Evolutionary conservation across 176 grass and related monocot genomes (phyloP), one percentile per base, ranked within the genome.

Genomic region (Chrysopogon serrulatus): DNA sequence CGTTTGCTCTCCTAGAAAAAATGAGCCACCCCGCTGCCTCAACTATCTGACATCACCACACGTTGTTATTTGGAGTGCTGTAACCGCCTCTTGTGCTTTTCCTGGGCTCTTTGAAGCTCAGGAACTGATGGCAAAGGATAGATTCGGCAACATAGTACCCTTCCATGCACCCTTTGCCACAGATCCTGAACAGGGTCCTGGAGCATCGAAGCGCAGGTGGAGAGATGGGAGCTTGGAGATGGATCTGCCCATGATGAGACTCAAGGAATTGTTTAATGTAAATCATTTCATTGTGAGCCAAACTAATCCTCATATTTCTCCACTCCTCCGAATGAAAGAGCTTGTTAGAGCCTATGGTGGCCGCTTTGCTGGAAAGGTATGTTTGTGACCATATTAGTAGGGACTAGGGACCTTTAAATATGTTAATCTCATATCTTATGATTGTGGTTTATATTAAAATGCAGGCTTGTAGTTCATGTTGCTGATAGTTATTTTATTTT

Each of bases 271-370:
- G 61, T 98, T 98, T 80, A 98, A 98, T 83, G 96, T 98, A 26
- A 98, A 95, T 17, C 93, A 98, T 86, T 98, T 98, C 83, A 94
- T 98, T 70, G 96, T 98, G 12, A 98, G 96, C 74, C 93, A 98
- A 87, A 92, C 96, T 42, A 98, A 98, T 77, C 93, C 96, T 26
- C 96, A 98, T 69, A 98, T 98, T 65, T 90, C 85, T 35, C 96
- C 96, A 74, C 86, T 98, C 48, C 83, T 98, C 49, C 82, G 96
- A 83, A 65, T 94, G 33, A 98, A 98, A 66, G 96, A 93, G 28
- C 81, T 98, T 18, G 31, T 98, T 60, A 78, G 93, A 86, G 76
- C 79, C 17, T 90, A 85, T 85, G 96, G 96, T 70, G 96, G 96
- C 12, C 86, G 67, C 84, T 98, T 98, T 77, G 93, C 96, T 60